Evolutionary conservation across 768 basidiomycete species (phyloP).

Genomic region (Imleria badia): DNA sequence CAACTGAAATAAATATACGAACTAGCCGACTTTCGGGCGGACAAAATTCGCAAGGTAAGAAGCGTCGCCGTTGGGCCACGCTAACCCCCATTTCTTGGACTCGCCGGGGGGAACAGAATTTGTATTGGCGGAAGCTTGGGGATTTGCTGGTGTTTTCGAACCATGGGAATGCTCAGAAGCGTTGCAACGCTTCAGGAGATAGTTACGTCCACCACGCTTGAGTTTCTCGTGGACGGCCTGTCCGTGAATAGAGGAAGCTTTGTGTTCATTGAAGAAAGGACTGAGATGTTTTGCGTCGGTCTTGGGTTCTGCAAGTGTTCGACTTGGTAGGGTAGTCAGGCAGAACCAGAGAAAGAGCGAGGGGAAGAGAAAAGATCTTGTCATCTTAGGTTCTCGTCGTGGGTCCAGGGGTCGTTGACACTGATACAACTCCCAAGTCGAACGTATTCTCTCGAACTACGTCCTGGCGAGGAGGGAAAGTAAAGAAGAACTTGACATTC

Average conservation of each 20-base stretch:
- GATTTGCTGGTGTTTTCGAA: not conserved
- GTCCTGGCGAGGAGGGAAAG: not conserved
- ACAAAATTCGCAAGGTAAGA: slow-evolving; percentile 52
- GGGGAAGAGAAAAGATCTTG: not conserved
- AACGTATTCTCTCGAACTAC: not conserved
- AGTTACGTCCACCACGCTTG: slow-evolving; percentile 15
- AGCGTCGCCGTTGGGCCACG: slow-evolving; percentile 62
- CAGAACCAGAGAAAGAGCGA: slow-evolving; percentile 12
- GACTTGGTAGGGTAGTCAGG: not conserved
- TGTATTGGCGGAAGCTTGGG: not conserved
- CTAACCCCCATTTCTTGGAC: slow-evolving; percentile 57
- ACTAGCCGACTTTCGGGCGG: slow-evolving; percentile 44
- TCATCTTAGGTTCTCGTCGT: slow-evolving; percentile 10
- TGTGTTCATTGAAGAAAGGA: not conserved
- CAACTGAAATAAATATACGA: slow-evolving; percentile 12
- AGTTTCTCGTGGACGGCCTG: slow-evolving; percentile 10
- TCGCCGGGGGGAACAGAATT: not conserved
- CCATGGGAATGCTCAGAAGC: slow-evolving; percentile 8
- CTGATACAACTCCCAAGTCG: not conserved
- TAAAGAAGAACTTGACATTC: not conserved
- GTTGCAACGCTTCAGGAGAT: slow-evolving; percentile 18
- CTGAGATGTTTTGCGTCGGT: slow-evolving; percentile 1
- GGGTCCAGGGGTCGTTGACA: not conserved
- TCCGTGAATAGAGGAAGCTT: not conserved
- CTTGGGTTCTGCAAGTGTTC: slow-evolving; percentile 2